Evolutionary conservation across 805 yeast species (phyloP).

Genomic region (Brettanomyces naardenensis): DNA sequence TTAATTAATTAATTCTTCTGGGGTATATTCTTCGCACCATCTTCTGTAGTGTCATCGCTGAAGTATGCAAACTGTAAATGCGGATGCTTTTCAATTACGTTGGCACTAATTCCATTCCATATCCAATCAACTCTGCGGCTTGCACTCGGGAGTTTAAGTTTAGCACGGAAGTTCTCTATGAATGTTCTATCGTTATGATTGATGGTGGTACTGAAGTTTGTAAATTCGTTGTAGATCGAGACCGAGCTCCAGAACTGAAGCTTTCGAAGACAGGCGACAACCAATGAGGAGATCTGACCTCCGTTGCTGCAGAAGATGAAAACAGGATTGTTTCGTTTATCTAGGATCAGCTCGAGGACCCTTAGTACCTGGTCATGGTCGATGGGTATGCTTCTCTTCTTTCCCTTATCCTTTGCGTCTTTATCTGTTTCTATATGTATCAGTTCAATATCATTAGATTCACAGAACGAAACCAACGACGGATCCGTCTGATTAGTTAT

Average conservation of each 20-base stretch:
- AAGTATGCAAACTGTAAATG: constrained; percentile 25
- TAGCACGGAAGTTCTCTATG: constrained; percentile 71
- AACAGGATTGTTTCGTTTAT: constrained; percentile 55
- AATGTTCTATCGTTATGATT: constrained; percentile 79
- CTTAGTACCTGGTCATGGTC: constrained; percentile 53
- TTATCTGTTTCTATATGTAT: constrained; percentile 63
- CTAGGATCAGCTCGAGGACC: constrained; percentile 55
- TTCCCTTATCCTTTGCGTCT: constrained; percentile 59
- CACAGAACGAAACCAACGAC: constrained; percentile 43
- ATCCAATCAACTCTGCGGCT: constrained; percentile 49
- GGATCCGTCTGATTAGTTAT: constrained; percentile 48
- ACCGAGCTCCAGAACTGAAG: constrained; percentile 83
- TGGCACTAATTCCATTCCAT: constrained; percentile 56
- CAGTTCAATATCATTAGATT: constrained; percentile 43
- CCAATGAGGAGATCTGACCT: constrained; percentile 75
- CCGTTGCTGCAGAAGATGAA: constrained; percentile 88
- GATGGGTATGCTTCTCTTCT: constrained; percentile 77
- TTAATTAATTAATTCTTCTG: no score
- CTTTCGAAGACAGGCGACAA: constrained; percentile 80
- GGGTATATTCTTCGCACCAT: no score
- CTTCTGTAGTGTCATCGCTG: background rate
- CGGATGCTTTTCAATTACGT: constrained; percentile 53
- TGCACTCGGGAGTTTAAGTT: constrained; percentile 40
- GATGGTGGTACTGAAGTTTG: constrained; percentile 65
- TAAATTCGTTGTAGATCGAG: constrained; percentile 79